phyloP scores from a whole-genome alignment of 2,329 filamentous ascomycete species.

The Aspergillus aculeatinus region DNA sequence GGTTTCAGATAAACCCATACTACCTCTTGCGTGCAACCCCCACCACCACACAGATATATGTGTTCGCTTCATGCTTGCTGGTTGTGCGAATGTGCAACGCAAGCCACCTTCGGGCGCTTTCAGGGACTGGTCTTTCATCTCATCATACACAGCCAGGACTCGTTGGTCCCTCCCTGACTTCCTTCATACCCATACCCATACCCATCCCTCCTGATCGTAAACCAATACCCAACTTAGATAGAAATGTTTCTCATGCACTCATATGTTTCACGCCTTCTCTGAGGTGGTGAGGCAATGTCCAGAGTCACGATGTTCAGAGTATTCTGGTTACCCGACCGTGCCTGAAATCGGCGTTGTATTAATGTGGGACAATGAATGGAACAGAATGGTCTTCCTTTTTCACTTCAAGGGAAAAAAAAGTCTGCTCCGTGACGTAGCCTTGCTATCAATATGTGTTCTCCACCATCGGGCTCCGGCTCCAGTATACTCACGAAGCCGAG shows the following conservation, averaged over 20 bases:
- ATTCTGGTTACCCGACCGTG: too few species aligned
- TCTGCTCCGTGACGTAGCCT: too few species aligned
- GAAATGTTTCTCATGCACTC: background rate
- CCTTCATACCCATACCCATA: background rate
- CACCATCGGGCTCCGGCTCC: too few species aligned
- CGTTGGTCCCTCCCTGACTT: background rate
- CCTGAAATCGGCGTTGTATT: background rate
- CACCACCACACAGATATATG: background rate
- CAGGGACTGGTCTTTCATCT: background rate
- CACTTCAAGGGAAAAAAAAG: too few species aligned
- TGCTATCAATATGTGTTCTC: too few species aligned
- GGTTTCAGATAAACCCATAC: conserved; percentile 52
- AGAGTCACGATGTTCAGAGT: too few species aligned
- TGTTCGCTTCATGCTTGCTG: background rate
- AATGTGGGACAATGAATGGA: background rate
- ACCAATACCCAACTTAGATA: background rate
- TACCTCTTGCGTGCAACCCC: background rate
- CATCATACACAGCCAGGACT: background rate
- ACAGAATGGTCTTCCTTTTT: background rate
- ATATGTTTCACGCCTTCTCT: background rate
- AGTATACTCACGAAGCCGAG: too few species aligned
- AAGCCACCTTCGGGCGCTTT: background rate
- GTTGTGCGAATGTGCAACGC: background rate
- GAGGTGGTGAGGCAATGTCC: too few species aligned
- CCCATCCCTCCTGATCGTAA: background rate